A percentile compares a stretch with the other conserved stretches of the same genome.
phyloP scores from a whole-genome alignment of 352 stramenopile species.

The Achlya hypogyna region DNA sequence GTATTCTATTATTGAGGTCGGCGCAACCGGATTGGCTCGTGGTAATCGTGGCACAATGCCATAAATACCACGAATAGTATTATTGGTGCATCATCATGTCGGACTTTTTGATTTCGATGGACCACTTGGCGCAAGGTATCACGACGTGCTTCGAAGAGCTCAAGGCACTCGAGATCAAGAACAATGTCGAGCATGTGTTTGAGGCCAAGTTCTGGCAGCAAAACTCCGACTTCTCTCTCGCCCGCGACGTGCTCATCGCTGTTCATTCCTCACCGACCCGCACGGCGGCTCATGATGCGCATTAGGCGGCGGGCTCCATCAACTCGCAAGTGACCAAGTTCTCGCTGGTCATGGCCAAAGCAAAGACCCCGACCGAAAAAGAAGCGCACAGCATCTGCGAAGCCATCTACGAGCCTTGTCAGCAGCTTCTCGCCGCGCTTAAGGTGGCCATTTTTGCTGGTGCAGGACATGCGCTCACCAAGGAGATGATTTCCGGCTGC shows the following conservation, averaged over 20 bases:
- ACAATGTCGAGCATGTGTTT: slow-evolving; percentile 46
- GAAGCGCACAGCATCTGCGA: slow-evolving; percentile 71
- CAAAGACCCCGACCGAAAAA: slow-evolving; percentile 50
- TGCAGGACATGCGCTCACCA: slow-evolving; percentile 59
- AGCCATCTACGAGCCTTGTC: slow-evolving; percentile 62
- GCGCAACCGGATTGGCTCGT: not conserved
- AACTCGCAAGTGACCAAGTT: slow-evolving; percentile 82
- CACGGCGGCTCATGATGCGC: not conserved
- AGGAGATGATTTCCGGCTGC: slow-evolving; percentile 56
- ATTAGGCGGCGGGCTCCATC: slow-evolving; percentile 52
- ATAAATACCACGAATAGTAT: too few relatives aligned
- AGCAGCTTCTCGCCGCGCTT: slow-evolving; percentile 63
- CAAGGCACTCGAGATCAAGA: slow-evolving; percentile 45
- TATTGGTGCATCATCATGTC: too few relatives aligned
- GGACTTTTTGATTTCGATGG: too few relatives aligned
- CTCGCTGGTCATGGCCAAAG: slow-evolving; percentile 66
- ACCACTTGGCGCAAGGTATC: slow-evolving; percentile 16
- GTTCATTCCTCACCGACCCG: slow-evolving; percentile 25
- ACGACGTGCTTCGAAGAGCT: slow-evolving; percentile 45
- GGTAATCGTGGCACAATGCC: not conserved
- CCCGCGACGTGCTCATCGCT: slow-evolving; percentile 68
- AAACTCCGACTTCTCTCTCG: slow-evolving; percentile 64
- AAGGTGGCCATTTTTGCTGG: slow-evolving; percentile 75
- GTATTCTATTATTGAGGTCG: not conserved
- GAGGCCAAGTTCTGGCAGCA: slow-evolving; percentile 71